Conservation (phyloP, 2,329 filamentous ascomycete genomes). For the Penicillium sp. region DNA sequence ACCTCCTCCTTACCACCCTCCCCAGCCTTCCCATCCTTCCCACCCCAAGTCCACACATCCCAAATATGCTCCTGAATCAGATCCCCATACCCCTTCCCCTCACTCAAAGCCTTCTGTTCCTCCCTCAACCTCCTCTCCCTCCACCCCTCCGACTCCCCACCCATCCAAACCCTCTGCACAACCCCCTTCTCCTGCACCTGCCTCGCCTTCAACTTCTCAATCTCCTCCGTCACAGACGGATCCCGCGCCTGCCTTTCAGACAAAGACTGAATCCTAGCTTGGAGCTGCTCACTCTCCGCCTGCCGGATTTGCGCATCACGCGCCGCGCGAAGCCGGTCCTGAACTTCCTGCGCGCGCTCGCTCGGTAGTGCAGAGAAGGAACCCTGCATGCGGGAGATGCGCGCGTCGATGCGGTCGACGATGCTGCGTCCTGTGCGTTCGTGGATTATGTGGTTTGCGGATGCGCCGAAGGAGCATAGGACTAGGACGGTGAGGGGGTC, state of each 20-base stretch:
- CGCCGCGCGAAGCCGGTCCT: slow-evolving; percentile 29
- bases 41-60: slow-evolving; percentile 47
- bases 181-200: slow-evolving; percentile 32
- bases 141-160: slow-evolving; percentile 45
- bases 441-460: slow-evolving; percentile 40
- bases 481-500: slow-evolving; percentile 41
- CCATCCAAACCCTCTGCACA: slow-evolving; percentile 41
- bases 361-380: slow-evolving; percentile 29
- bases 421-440: slow-evolving; percentile 39
- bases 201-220: slow-evolving; percentile 35
- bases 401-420: slow-evolving; percentile 32
- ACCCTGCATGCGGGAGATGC: slow-evolving; percentile 23
- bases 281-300: slow-evolving; percentile 6
- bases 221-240: slow-evolving; percentile 25
- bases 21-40: slow-evolving; percentile 22
- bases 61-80: slow-evolving; percentile 49
- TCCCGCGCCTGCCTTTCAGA: slow-evolving; percentile 15
- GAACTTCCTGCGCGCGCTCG: slow-evolving; percentile 36
- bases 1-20: slow-evolving; percentile 24
- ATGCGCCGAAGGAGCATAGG: slow-evolving; percentile 40
- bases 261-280: slow-evolving; percentile 32
- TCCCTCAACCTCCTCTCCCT: slow-evolving; percentile 43
- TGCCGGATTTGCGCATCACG: slow-evolving; percentile 25
- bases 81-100: slow-evolving; percentile 47
- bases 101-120: slow-evolving; percentile 44